Percentiles rank a stretch among this genome's conserved stretches.
phyloP scores from a whole-genome alignment of 176 grass and related monocot genomes.

The Lolium perenne region DNA sequence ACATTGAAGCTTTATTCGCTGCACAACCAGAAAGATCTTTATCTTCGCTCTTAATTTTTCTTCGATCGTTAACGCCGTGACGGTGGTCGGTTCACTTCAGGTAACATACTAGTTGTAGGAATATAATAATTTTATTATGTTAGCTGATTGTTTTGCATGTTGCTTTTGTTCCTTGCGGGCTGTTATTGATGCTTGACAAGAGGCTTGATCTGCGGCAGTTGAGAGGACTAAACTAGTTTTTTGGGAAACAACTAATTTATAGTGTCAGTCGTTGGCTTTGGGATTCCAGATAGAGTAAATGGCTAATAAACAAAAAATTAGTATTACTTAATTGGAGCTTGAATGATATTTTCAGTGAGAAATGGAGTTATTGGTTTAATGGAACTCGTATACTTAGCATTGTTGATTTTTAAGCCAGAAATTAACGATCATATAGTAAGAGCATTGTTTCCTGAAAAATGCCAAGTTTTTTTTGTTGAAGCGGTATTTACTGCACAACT shows the following conservation, averaged over 20 bases:
- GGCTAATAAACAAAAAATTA: background rate
- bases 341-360: background rate
- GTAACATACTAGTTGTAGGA: background rate
- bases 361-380: background rate
- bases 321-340: background rate
- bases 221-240: background rate
- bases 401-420: background rate
- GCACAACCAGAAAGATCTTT: no score
- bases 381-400: background rate
- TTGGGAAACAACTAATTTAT: background rate
- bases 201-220: background rate
- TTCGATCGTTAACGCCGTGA: no score
- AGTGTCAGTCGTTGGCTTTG: background rate
- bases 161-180: background rate
- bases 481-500: background rate
- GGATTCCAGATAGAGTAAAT: background rate
- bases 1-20: no score
- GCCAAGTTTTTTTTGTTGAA: background rate
- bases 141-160: background rate
- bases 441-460: no score
- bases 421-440: background rate
- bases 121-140: background rate
- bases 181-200: background rate
- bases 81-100: no score
- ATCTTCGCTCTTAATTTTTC: no score